Conservation (phyloP, 1,284 basidiomycete genomes). For the Fomitopsis palustris region DNA sequence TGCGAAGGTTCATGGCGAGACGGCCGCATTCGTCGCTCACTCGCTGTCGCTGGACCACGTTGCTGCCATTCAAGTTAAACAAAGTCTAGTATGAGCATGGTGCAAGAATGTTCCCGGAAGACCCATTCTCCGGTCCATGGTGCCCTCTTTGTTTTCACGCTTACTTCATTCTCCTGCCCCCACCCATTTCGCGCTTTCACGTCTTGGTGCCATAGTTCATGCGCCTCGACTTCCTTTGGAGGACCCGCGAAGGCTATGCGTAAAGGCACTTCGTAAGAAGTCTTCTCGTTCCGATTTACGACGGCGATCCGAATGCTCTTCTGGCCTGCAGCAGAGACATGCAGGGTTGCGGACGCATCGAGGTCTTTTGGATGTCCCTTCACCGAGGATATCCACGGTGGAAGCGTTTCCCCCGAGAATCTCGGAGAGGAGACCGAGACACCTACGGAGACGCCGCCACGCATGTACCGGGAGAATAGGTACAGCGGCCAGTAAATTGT, state of each 20-base stretch:
- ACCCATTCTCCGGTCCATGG: conserved; percentile 34
- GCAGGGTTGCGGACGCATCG: conserved; percentile 46
- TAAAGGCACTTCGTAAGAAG: conserved; percentile 34
- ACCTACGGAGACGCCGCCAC: conserved; percentile 41
- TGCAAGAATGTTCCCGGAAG: conserved; percentile 47
- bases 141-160: conserved; percentile 31
- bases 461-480: conserved; percentile 54
- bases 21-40: too few relatives aligned
- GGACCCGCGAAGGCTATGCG: conserved; percentile 31
- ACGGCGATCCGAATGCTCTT: conserved; percentile 43
- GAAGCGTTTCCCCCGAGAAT: conserved; percentile 20
- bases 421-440: conserved; percentile 38
- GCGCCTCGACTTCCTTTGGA: conserved; percentile 31
- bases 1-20: too few relatives aligned
- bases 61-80: background rate
- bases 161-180: conserved; percentile 37
- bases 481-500: conserved; percentile 52
- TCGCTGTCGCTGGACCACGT: background rate
- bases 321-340: conserved; percentile 16
- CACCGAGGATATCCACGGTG: conserved; percentile 42
- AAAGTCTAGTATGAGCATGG: conserved; percentile 16
- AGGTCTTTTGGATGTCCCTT: conserved; percentile 37
- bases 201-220: conserved; percentile 43
- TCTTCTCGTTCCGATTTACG: conserved; percentile 40
- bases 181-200: conserved; percentile 40